phyloP scores from a whole-genome alignment of 2,329 filamentous ascomycete species.

The Pezicula carpinea region DNA sequence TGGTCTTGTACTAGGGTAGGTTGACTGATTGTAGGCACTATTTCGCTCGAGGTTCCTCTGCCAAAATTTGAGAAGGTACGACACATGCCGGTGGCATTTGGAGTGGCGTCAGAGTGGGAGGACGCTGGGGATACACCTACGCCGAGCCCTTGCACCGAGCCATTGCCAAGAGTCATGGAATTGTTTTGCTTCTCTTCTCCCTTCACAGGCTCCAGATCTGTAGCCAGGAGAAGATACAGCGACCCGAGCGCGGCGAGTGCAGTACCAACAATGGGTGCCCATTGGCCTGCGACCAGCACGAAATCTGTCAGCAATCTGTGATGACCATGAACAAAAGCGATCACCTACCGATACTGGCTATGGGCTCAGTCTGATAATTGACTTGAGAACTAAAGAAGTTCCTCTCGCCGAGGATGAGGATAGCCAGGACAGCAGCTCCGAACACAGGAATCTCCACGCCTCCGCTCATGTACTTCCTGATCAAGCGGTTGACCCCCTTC shows the following conservation, averaged over 20 bases:
- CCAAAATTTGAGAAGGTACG: constrained; percentile 8
- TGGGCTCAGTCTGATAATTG: constrained; percentile 55
- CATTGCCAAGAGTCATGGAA: constrained; percentile 4
- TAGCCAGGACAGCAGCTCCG: constrained; percentile 50
- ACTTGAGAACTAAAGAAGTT: constrained; percentile 59
- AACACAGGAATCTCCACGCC: constrained; percentile 56
- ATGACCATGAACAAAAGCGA: constrained; percentile 1
- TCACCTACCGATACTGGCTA: constrained; percentile 52
- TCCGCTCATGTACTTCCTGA: constrained; percentile 49
- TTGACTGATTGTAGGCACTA: background rate
- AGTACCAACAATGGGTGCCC: constrained; percentile 56
- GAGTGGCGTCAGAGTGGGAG: constrained; percentile 1
- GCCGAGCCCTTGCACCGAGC: background rate
- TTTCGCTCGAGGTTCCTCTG: constrained; percentile 4
- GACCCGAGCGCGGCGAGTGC: constrained; percentile 54
- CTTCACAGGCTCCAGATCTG: constrained; percentile 8
- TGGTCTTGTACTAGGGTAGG: background rate
- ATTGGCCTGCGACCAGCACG: constrained; percentile 41
- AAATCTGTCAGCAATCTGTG: constrained; percentile 24
- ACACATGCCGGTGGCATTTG: background rate
- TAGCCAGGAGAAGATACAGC: constrained; percentile 44
- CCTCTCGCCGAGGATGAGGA: constrained; percentile 56
- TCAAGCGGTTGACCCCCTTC: constrained; percentile 49
- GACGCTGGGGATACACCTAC: constrained; percentile 1
- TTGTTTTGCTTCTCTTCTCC: constrained; percentile 1